Evolutionary conservation across 345 rosid genomes (phyloP).

Genomic region (Salix viminalis): DNA sequence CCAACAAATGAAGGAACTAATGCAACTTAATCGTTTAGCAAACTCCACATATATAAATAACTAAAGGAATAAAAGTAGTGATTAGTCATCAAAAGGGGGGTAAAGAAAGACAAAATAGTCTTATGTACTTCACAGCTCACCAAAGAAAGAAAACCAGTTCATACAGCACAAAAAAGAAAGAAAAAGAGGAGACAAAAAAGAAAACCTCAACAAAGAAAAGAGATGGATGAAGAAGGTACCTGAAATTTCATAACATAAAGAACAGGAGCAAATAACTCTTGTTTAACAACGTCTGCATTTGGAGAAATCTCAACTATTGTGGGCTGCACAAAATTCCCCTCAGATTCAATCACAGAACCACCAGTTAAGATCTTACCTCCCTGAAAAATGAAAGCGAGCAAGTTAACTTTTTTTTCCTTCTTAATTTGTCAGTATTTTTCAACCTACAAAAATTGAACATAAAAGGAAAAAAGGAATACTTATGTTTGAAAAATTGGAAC

Average conservation of each 20-base stretch:
- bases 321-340: constrained; percentile 93
- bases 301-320: constrained; percentile 86
- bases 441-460: neutral
- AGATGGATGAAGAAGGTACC: constrained; percentile 36
- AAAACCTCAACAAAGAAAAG: neutral
- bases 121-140: neutral
- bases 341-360: constrained; percentile 57
- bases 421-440: neutral
- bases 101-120: neutral
- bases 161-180: too few relatives aligned
- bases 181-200: neutral
- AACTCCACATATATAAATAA: neutral
- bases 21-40: neutral
- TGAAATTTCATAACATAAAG: constrained; percentile 78
- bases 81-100: neutral
- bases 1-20: neutral
- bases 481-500: neutral
- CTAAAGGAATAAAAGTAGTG: neutral
- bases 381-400: constrained; percentile 34
- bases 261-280: constrained; percentile 91
- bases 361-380: constrained; percentile 87
- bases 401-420: neutral
- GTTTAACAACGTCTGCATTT: constrained; percentile 63
- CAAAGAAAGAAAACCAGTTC: neutral
- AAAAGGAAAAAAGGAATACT: too few relatives aligned